A percentile compares a stretch with the other conserved stretches of the same genome.
Evolutionary conservation across 2,329 filamentous ascomycete genomes (phyloP).

Genomic region (Neofusicoccum cordaticola): DNA sequence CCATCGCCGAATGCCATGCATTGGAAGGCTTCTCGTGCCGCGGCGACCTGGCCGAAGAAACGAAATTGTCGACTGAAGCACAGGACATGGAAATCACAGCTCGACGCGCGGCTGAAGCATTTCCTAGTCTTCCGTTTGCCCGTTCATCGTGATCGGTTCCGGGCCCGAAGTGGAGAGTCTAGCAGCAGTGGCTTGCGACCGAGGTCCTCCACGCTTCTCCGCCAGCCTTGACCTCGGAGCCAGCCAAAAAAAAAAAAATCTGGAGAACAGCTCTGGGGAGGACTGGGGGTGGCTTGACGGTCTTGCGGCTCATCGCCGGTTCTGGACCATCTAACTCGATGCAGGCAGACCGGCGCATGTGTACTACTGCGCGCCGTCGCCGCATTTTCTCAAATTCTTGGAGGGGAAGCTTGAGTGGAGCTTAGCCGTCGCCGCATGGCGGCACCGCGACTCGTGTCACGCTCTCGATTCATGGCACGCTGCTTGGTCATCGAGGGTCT

Average conservation of each 20-base stretch:
- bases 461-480: no score
- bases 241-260: neutral
- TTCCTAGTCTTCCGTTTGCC: neutral
- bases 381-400: neutral
- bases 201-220: neutral
- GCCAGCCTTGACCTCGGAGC: neutral
- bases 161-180: neutral
- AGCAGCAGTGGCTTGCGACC: neutral
- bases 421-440: neutral
- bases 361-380: neutral
- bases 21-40: neutral
- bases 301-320: neutral
- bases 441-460: neutral
- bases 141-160: neutral
- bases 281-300: neutral
- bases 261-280: neutral
- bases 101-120: neutral
- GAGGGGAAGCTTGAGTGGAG: neutral
- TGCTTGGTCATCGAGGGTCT: neutral
- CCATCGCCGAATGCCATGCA: slow-evolving; percentile 1
- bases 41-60: neutral
- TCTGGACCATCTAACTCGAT: neutral
- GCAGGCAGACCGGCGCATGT: neutral
- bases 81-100: neutral
- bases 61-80: neutral